Evolutionary conservation across 2,329 filamentous ascomycete genomes (phyloP), one percentile per base, ranked within the genome.

Genomic region (Colletotrichum falcatum): DNA sequence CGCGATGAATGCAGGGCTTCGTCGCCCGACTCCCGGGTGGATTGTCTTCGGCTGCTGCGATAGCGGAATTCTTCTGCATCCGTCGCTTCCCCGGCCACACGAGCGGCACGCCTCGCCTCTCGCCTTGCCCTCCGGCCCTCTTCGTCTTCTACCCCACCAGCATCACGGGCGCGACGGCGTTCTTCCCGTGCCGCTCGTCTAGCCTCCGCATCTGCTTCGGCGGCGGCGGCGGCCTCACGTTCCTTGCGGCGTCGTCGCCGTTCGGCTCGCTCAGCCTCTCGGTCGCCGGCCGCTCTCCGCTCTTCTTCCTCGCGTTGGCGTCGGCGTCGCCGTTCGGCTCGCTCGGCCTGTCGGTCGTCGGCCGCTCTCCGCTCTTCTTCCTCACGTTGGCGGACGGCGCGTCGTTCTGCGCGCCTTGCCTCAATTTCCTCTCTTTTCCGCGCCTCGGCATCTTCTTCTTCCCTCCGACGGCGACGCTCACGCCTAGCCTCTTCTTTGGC

Each of bases 341-440:
- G 83, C 65, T 85, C 83, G 1, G 81, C 83, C 23, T 86, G 87
- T 74, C 73, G 82, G 18, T 86, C 84, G 64, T 88, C 86, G 33
- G 78, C 77, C n/a, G 81, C 83, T 55, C 82, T 84, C 26, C 84
- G 84, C 55, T 88, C 86, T 2, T 80, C 79, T 39, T 86, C 85
- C 64, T 87, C 85, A n/a, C 82, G 81, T 62, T 83, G 79, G 26
- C 84, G 83, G 51, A 83, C 82, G 1, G 83, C 83, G 33, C 85
- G 84, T 14, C 87, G 81, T 72, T 89, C 89, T 11, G 86, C 85
- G 8, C 87, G 85, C 48, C 88, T 84, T 3, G 86, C 85, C 61
- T 90, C 88, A 73, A 87, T 89, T 69, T 91, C 89, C 72, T 89
- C 87, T 65, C 85, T 82, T 67, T 82, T 81, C 70, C 85, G 83